A percentile compares a stretch with the other conserved stretches of the same genome.
Evolutionary conservation across 176 grass and related monocot genomes (phyloP).

Genomic region (Raddia distichophylla): DNA sequence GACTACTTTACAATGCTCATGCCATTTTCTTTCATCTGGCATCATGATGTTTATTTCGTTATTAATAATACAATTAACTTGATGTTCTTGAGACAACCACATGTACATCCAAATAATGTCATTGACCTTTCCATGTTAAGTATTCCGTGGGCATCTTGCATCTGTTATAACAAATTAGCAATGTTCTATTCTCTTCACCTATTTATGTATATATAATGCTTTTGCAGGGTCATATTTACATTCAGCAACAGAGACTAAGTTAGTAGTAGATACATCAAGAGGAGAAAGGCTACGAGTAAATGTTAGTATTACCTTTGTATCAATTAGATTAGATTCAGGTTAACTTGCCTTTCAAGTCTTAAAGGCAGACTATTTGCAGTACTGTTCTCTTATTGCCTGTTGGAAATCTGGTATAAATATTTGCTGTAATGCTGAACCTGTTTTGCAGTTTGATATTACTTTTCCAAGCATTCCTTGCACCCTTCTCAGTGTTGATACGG

Average conservation of each 20-base stretch:
- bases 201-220: slow-evolving; percentile 34
- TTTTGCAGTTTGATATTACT: slow-evolving; percentile 92
- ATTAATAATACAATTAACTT: too few species aligned
- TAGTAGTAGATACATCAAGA: slow-evolving; percentile 97
- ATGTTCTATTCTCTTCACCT: slow-evolving; percentile 4
- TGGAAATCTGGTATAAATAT: slow-evolving; percentile 13
- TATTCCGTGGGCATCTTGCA: background rate
- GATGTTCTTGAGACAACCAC: background rate
- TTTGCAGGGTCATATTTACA: slow-evolving; percentile 73
- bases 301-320: slow-evolving; percentile 53
- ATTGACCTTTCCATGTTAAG: background rate
- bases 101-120: background rate
- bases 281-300: slow-evolving; percentile 86
- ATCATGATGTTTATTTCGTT: too few species aligned
- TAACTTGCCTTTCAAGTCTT: slow-evolving; percentile 26
- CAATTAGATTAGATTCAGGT: slow-evolving; percentile 15
- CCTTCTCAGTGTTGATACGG: slow-evolving; percentile 90
- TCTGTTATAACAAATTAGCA: background rate
- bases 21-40: too few species aligned
- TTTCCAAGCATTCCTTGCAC: slow-evolving; percentile 88
- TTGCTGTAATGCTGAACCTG: slow-evolving; percentile 41
- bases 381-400: slow-evolving; percentile 12
- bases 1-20: too few species aligned
- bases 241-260: slow-evolving; percentile 82
- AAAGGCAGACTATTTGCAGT: slow-evolving; percentile 1